A percentile compares a stretch with the other conserved stretches of the same genome.
Evolutionary conservation across 2,329 filamentous ascomycete species (phyloP).

Genomic region (Monosporascus sp.): DNA sequence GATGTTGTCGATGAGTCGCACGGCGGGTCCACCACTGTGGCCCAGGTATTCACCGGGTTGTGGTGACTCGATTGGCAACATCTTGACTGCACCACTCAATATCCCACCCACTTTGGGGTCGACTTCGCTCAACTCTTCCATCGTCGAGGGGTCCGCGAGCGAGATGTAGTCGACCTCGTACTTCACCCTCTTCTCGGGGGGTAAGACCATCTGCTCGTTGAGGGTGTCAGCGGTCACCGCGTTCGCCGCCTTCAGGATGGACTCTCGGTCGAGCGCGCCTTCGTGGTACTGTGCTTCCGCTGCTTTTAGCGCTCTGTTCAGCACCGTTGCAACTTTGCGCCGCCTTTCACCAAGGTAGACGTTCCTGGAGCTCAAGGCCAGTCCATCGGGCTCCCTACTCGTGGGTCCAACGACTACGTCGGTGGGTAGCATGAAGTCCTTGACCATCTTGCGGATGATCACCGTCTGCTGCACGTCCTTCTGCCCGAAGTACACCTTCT

Average conservation of each 20-base stretch:
- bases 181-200: constrained; percentile 55
- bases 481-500: constrained; percentile 87
- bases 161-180: constrained; percentile 93
- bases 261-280: constrained; percentile 48
- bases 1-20: constrained; percentile 92
- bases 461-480: constrained; percentile 98
- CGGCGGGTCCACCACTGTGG: constrained; percentile 63
- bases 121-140: constrained; percentile 71
- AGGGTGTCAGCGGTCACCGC: constrained; percentile 50
- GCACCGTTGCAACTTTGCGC: constrained; percentile 64
- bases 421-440: constrained; percentile 77
- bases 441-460: constrained; percentile 78
- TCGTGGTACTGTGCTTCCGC: constrained; percentile 63
- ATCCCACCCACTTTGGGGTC: constrained; percentile 71
- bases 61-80: constrained; percentile 72
- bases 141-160: constrained; percentile 75
- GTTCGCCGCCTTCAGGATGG: constrained; percentile 69
- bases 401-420: constrained; percentile 72
- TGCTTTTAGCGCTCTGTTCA: constrained; percentile 63
- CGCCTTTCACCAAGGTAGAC: constrained; percentile 80
- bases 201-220: constrained; percentile 56
- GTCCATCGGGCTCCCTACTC: constrained; percentile 69
- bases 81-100: constrained; percentile 84
- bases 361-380: constrained; percentile 90
- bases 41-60: constrained; percentile 70